Evolutionary conservation across 2,329 filamentous ascomycete genomes (phyloP).

Genomic region (Zelopaecilomyces penicillatus): DNA sequence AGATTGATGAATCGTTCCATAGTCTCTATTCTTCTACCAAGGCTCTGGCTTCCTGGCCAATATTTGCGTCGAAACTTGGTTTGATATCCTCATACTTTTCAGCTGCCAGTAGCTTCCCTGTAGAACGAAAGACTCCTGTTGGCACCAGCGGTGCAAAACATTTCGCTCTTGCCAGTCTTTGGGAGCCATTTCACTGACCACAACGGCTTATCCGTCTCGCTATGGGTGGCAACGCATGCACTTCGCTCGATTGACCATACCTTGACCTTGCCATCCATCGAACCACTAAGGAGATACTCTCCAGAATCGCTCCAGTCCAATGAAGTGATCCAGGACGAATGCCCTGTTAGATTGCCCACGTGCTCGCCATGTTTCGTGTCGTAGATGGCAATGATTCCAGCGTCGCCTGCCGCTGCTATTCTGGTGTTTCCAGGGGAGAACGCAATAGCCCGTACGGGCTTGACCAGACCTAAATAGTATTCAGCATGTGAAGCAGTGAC

Average conservation of each 20-base stretch:
- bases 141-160: constrained; percentile 72
- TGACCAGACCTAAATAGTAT: constrained; percentile 60
- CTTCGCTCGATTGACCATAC: constrained; percentile 86
- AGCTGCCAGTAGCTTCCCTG: constrained; percentile 68
- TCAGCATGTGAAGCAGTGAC: too few species aligned
- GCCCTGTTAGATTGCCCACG: constrained; percentile 72
- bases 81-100: constrained; percentile 15
- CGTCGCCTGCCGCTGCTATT: constrained; percentile 83
- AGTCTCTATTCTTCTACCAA: too few species aligned
- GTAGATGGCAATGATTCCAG: constrained; percentile 81
- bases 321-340: constrained; percentile 80
- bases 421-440: constrained; percentile 83
- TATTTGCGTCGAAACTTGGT: too few species aligned
- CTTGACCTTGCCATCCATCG: constrained; percentile 89
- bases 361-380: constrained; percentile 90
- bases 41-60: too few species aligned
- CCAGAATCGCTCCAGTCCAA: constrained; percentile 91
- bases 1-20: too few species aligned
- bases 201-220: constrained; percentile 75
- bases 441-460: constrained; percentile 73
- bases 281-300: constrained; percentile 80
- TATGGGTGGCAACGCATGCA: constrained; percentile 85
- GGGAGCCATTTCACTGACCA: constrained; percentile 83
- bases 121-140: constrained; percentile 74
- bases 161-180: constrained; percentile 57